Evolutionary conservation across 768 basidiomycete species (phyloP).

Genomic region (Pleurotus giganteus): DNA sequence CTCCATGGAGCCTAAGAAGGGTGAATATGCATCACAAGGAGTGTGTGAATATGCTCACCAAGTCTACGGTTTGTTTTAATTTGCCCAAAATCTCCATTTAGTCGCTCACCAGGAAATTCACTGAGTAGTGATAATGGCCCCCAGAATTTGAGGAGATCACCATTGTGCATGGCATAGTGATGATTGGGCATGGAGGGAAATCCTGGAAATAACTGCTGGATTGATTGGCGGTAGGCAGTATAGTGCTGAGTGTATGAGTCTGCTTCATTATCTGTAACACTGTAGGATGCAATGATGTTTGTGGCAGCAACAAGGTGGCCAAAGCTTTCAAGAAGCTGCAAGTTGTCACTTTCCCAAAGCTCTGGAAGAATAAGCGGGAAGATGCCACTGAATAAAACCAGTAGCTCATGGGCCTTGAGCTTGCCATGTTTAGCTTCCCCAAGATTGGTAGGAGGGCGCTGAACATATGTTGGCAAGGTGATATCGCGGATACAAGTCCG

Average conservation of each 20-base stretch:
- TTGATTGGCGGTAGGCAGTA: constrained; percentile 19
- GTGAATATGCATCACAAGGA: background rate
- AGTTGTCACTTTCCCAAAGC: too few species aligned
- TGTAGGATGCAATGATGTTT: constrained; percentile 25
- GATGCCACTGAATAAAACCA: too few species aligned
- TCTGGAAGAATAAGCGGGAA: too few species aligned
- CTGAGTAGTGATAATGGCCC: constrained; percentile 25
- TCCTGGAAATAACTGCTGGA: constrained; percentile 19
- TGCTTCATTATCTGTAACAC: constrained; percentile 18
- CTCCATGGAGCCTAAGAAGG: constrained; percentile 11
- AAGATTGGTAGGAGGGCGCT: too few species aligned
- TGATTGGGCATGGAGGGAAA: constrained; percentile 26
- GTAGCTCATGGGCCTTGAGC: too few species aligned
- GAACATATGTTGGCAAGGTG: too few species aligned
- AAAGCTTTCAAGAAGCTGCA: too few species aligned
- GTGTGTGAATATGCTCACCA: constrained; percentile 7
- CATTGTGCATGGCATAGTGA: constrained; percentile 33
- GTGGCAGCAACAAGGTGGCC: too few species aligned
- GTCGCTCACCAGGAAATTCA: constrained; percentile 28
- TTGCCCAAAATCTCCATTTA: constrained; percentile 26
- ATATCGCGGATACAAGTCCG: constrained; percentile 19
- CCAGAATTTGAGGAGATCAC: constrained; percentile 25
- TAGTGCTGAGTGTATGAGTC: constrained; percentile 21
- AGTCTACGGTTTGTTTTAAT: constrained; percentile 22
- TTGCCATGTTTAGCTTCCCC: too few species aligned